Conservation (phyloP, 2,329 filamentous ascomycete genomes). For the Colletotrichum musae region DNA sequence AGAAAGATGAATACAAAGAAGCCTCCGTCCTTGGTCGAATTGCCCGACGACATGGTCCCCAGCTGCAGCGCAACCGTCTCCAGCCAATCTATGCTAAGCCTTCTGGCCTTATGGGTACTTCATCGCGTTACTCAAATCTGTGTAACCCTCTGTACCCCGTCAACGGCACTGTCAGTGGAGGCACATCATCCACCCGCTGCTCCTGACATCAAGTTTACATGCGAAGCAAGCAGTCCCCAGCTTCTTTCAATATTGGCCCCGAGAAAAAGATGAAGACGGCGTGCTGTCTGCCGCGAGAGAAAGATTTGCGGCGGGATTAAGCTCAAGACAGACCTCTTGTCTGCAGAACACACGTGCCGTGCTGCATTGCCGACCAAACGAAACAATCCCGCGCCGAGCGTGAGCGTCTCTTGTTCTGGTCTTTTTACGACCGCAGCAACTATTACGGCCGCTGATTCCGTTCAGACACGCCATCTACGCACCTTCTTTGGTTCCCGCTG, state of each 20-base stretch:
- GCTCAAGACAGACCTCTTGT: conserved; percentile 8
- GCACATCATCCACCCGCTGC: conserved; percentile 27
- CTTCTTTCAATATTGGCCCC: not conserved
- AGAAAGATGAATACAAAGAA: not conserved
- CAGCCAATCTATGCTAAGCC: conserved; percentile 18
- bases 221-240: conserved; percentile 19
- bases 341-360: conserved; percentile 13
- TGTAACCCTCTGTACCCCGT: conserved; percentile 26
- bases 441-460: not conserved
- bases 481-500: conserved; percentile 15
- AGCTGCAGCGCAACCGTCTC: conserved; percentile 2
- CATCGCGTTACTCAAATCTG: conserved; percentile 15
- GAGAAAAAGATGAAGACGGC: not conserved
- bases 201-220: conserved; percentile 29
- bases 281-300: conserved; percentile 4
- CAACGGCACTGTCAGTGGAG: conserved; percentile 28
- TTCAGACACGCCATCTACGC: conserved; percentile 30
- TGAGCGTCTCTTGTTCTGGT: not conserved
- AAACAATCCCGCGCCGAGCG: not conserved
- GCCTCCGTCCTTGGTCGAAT: not conserved
- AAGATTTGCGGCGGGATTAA: not conserved
- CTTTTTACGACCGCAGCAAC: not conserved
- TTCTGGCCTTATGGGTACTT: conserved; percentile 20
- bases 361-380: not conserved
- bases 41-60: not conserved